Evolutionary conservation across 1,284 basidiomycete species (phyloP), one percentile per base, ranked within the genome.

Genomic region (Leccinum pseudoinsigne): DNA sequence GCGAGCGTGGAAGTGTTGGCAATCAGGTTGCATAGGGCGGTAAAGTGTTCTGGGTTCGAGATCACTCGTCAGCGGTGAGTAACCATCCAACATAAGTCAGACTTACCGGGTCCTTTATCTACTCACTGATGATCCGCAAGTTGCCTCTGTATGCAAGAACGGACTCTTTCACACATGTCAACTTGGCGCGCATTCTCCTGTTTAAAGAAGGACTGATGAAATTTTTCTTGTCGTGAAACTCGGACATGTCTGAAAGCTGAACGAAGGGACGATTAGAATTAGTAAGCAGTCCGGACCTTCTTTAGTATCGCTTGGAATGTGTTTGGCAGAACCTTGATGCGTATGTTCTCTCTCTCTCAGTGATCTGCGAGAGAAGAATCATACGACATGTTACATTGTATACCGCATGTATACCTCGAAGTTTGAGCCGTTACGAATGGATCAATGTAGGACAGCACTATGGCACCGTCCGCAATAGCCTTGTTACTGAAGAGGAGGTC

Each of bases 401-500:
- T 62, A 2, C 84, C 84, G 50, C 83, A 84, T 0, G 79, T 76
- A 47, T 72, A 70, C 65, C 71, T 80, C 1, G 84, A 74, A 7
- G 82, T 74, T 10, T 83, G 74, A 0, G 77, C 76, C 4, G 78
- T 75, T 14, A 86, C 84, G 16, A 76, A 76, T 54, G 80, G 82
- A 60, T 85, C 80, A 8, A 85, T 65, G 63, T 81, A 81, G 66
- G 79, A 85, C 2, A 79, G 81, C 26, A 26, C 26, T 9, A 85
- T 74, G 0, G 82, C 83, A 1, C 84, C 84, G 61, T 85, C 82
- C 0, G 84, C 80, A 4, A 85, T 84, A 1, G 83, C 84, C 67
- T 86, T 86, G 62, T 82, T 84, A n/a, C 84, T 85, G 45, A 38
- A 57, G 9, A 57, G 4, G 8, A 2, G 3, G 11, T 67, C 45